Percentiles rank a stretch among this genome's conserved stretches.
Conservation (phyloP, 116 monocot genomes). For the Cymodocea nodosa region DNA sequence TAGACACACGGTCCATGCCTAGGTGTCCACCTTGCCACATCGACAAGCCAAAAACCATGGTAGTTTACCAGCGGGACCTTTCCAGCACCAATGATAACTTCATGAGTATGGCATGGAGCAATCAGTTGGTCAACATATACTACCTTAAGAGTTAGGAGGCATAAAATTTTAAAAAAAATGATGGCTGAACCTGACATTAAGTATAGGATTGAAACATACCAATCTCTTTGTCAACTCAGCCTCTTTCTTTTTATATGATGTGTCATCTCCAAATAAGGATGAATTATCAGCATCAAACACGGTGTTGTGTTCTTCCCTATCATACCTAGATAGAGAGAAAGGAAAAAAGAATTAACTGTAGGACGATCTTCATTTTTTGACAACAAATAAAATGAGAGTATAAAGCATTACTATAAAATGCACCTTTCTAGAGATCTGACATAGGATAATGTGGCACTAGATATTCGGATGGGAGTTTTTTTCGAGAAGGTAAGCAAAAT, state of each 20-base stretch:
- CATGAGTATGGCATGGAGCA: too few species aligned
- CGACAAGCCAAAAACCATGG: too few species aligned
- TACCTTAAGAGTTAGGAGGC: not conserved
- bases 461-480: too few species aligned
- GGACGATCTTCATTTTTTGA: not conserved
- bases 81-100: too few species aligned
- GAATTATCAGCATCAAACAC: constrained; percentile 65
- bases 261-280: constrained; percentile 50
- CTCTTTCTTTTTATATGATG: constrained; percentile 67
- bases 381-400: not conserved
- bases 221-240: constrained; percentile 68
- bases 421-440: too few species aligned
- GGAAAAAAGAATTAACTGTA: not conserved
- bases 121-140: too few species aligned
- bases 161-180: not conserved
- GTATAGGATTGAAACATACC: constrained; percentile 19
- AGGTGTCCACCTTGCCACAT: too few species aligned
- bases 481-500: too few species aligned
- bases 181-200: not conserved
- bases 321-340: constrained; percentile 46
- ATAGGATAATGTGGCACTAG: too few species aligned
- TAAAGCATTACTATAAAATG: not conserved
- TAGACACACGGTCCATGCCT: too few species aligned
- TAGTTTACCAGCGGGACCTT: too few species aligned
- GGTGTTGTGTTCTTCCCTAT: constrained; percentile 78